Evolutionary conservation across 2,329 filamentous ascomycete genomes (phyloP).

Genomic region (Fusarium sp.): DNA sequence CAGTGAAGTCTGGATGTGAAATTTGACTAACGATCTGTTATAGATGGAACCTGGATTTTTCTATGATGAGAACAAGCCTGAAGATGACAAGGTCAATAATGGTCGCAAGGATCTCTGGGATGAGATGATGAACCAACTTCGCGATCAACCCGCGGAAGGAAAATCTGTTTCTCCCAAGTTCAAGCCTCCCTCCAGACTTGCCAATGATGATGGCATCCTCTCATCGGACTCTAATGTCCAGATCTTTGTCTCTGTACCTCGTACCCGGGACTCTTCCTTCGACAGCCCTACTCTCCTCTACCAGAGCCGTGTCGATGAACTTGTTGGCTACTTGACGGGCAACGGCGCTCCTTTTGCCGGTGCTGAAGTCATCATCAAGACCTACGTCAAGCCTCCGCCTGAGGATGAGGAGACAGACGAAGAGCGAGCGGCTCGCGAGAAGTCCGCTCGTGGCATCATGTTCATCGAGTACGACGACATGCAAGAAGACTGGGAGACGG

Average conservation of each 20-base stretch:
- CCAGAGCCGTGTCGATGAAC: slow-evolving; percentile 4
- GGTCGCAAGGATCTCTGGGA: slow-evolving; percentile 7
- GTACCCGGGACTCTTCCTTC: neutral
- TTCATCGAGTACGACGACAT: slow-evolving; percentile 11
- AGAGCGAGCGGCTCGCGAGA: slow-evolving; percentile 1
- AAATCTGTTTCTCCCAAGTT: neutral
- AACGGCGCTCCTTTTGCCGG: slow-evolving; percentile 9
- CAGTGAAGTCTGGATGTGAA: accelerated
- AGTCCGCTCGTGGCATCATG: slow-evolving; percentile 13
- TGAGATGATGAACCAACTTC: slow-evolving; percentile 13
- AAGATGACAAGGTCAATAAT: neutral
- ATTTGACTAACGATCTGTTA: neutral
- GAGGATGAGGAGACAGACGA: slow-evolving; percentile 7
- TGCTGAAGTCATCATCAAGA: slow-evolving; percentile 11
- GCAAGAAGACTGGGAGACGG: slow-evolving; percentile 2
- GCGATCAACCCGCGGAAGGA: neutral
- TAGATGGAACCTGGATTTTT: slow-evolving; percentile 8
- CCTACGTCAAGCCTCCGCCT: slow-evolving; percentile 10
- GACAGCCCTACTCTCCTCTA: slow-evolving; percentile 9
- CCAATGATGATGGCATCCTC: neutral
- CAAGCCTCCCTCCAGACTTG: slow-evolving; percentile 3
- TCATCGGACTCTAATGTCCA: neutral
- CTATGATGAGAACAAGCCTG: neutral
- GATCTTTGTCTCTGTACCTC: slow-evolving; percentile 2
- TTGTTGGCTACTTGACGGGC: slow-evolving; percentile 13